Conservation (phyloP, 306 rosid species). For the Rosa persica region DNA sequence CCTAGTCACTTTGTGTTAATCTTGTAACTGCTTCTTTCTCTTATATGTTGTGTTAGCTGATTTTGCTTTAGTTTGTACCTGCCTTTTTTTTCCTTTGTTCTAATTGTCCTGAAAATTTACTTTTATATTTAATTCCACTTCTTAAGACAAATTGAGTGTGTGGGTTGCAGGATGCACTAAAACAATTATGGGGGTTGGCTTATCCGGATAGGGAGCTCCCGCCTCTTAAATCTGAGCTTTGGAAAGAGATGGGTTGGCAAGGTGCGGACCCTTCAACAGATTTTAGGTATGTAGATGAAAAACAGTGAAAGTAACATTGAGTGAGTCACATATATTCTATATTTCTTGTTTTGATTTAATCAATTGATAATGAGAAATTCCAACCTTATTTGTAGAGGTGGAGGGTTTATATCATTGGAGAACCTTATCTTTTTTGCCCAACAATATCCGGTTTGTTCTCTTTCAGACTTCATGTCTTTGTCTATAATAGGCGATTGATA, state of each 20-base stretch:
- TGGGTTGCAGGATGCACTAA: conserved; percentile 74
- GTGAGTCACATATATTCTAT: conserved; percentile 4
- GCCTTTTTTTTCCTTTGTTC: background rate
- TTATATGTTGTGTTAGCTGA: background rate
- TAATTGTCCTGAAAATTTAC: background rate
- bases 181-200: conserved; percentile 82
- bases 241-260: conserved; percentile 99
- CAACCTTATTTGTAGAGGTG: conserved; percentile 68
- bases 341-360: conserved; percentile 14
- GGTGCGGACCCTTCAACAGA: conserved; percentile 97
- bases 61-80: background rate
- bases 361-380: conserved; percentile 11
- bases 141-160: background rate
- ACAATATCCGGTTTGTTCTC: conserved; percentile 73
- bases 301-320: background rate
- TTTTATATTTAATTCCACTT: background rate
- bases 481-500: background rate
- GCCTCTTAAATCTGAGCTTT: conserved; percentile 78
- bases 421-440: conserved; percentile 85
- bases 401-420: conserved; percentile 89
- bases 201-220: conserved; percentile 82
- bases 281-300: conserved; percentile 64
- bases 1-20: background rate
- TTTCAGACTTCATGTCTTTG: conserved; percentile 8
- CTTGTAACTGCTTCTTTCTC: background rate